phyloP scores from a whole-genome alignment of 306 rosid genomes.

The Ochetophila trinervis region DNA sequence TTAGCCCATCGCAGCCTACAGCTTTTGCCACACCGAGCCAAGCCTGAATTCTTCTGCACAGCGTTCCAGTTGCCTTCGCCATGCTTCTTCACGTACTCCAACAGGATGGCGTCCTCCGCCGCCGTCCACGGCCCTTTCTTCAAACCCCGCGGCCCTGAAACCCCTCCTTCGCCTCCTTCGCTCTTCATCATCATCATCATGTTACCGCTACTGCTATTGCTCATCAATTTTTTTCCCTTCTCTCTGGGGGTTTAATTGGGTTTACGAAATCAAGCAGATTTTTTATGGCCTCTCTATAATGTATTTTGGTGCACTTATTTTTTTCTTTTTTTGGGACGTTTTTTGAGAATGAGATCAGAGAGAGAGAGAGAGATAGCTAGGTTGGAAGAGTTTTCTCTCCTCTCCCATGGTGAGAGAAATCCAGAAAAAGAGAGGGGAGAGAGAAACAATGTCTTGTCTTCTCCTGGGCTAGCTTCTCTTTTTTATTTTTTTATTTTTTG shows the following conservation, averaged over 20 bases:
- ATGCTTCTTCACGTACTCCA: conserved; percentile 56
- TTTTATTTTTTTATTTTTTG: conserved; percentile 1
- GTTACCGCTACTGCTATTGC: background rate
- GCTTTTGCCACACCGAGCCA: conserved; percentile 76
- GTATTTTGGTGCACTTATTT: no score
- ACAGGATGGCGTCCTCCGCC: conserved; percentile 53
- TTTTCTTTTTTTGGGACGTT: no score
- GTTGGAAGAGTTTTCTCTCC: conserved; percentile 37
- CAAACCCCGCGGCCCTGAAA: conserved; percentile 16
- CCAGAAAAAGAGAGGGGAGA: conserved; percentile 13
- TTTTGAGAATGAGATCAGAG: conserved; percentile 10
- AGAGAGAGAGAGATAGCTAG: background rate
- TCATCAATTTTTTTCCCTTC: background rate
- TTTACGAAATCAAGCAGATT: no score
- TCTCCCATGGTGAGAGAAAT: conserved; percentile 34
- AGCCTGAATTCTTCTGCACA: conserved; percentile 59
- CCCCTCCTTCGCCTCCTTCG: conserved; percentile 1
- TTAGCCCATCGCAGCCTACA: conserved; percentile 92
- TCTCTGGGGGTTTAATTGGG: no score
- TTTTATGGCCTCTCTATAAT: no score
- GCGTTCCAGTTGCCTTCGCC: conserved; percentile 94
- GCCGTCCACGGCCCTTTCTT: conserved; percentile 89
- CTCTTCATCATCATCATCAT: conserved; percentile 12
- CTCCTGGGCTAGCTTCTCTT: background rate
- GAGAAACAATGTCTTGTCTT: no score